phyloP scores from a whole-genome alignment of 2,329 filamentous ascomycete genomes.

The Myriosclerotinia curreyana region DNA sequence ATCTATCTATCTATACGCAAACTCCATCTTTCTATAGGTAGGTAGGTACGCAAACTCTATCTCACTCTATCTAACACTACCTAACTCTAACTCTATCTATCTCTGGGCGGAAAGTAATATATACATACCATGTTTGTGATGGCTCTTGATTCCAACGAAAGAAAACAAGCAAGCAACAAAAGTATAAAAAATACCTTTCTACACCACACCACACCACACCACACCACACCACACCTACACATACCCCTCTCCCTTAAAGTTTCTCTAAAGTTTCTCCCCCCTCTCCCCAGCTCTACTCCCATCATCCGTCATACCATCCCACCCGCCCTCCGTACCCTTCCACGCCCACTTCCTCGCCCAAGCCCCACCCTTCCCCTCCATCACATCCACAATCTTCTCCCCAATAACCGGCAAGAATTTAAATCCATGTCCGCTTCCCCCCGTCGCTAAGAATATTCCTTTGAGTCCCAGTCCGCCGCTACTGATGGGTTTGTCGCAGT shows the following conservation, averaged over 20 bases:
- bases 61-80: not conserved
- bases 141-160: not conserved
- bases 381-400: constrained; percentile 44
- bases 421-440: constrained; percentile 50
- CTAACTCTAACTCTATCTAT: not conserved
- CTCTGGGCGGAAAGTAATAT: not conserved
- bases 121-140: not conserved
- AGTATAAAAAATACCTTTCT: too few relatives aligned
- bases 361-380: constrained; percentile 42
- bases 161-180: not conserved
- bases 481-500: constrained; percentile 37
- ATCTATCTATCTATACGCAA: not conserved
- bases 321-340: constrained; percentile 40
- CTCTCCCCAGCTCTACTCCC: constrained; percentile 35
- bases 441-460: constrained; percentile 49
- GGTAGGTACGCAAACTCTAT: too few relatives aligned
- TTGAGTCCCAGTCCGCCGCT: constrained; percentile 44
- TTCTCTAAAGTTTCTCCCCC: constrained; percentile 30
- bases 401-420: constrained; percentile 51
- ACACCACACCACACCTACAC: not conserved
- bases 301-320: constrained; percentile 37
- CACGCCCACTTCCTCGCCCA: constrained; percentile 55
- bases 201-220: not conserved
- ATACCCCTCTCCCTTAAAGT: not conserved
- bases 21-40: too few relatives aligned